Percentiles rank a stretch among this genome's conserved stretches.
phyloP scores from a whole-genome alignment of 208 protist genomes.

The Acanthamoeba sp. region DNA sequence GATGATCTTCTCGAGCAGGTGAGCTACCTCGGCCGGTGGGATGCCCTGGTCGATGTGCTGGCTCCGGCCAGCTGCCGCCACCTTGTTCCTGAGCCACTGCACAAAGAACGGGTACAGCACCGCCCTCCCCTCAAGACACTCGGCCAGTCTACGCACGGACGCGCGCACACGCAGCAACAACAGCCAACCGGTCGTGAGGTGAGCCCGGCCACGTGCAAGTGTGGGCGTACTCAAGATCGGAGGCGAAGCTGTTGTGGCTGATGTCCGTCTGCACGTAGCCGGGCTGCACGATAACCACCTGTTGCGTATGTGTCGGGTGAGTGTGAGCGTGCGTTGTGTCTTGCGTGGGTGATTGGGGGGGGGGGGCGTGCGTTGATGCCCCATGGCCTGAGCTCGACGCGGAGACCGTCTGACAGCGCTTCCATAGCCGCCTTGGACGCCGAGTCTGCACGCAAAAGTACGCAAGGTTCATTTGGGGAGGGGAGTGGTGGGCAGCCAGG shows the following conservation, averaged over 20 bases:
- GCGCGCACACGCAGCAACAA: background rate
- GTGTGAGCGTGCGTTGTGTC: no score
- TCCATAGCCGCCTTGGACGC: conserved; percentile 46
- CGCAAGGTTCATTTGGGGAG: no score
- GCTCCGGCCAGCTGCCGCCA: background rate
- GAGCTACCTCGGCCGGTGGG: background rate
- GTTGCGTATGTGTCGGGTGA: no score
- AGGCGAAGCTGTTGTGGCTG: background rate
- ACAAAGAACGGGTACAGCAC: conserved; percentile 20
- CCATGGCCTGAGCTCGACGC: conserved; percentile 35
- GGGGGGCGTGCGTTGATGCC: background rate
- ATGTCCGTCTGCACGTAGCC: conserved; percentile 50
- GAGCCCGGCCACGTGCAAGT: no score
- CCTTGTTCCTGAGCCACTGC: conserved; percentile 25
- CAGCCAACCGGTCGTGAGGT: no score
- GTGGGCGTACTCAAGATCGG: background rate
- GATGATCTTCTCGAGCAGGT: conserved; percentile 53
- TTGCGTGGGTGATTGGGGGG: no score
- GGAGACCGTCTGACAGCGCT: conserved; percentile 25
- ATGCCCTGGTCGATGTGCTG: conserved; percentile 53
- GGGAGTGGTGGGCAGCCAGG: background rate
- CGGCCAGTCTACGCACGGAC: background rate
- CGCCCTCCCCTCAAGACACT: background rate
- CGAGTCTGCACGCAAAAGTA: background rate
- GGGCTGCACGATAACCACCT: conserved; percentile 48